Percentiles rank a stretch among this genome's conserved stretches.
Evolutionary conservation across 192 early-diverging fungal species (phyloP).

Genomic region (Gorgonomyces haynaldii): DNA sequence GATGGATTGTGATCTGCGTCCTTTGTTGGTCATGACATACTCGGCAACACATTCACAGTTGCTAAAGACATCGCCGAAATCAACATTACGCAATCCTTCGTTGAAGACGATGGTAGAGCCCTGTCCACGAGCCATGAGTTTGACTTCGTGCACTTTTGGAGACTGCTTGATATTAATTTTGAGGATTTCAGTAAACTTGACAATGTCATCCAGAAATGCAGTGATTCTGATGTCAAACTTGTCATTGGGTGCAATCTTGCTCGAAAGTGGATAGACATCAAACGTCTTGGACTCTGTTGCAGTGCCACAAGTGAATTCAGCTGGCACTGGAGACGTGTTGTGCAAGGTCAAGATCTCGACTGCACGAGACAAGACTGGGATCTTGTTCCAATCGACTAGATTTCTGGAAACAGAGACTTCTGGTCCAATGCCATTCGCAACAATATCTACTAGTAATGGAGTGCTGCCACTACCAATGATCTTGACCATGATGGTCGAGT

Average conservation of each 20-base stretch:
- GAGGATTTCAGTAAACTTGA: conserved; percentile 49
- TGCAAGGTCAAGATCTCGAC: conserved; percentile 15
- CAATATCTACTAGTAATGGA: conserved; percentile 30
- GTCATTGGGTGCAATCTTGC: conserved; percentile 24
- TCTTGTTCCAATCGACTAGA: conserved; percentile 47
- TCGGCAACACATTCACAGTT: conserved; percentile 35
- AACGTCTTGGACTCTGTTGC: conserved; percentile 35
- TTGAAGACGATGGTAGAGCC: conserved; percentile 47
- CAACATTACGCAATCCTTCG: conserved; percentile 23
- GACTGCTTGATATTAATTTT: conserved; percentile 29
- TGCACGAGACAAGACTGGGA: conserved; percentile 30
- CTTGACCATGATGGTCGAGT: conserved; percentile 36
- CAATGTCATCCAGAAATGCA: conserved; percentile 40
- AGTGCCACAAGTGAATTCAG: conserved; percentile 29
- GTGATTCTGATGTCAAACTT: conserved; percentile 21
- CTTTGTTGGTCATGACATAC: conserved; percentile 37
- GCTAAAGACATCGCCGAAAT: conserved; percentile 47
- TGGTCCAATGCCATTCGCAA: conserved; percentile 42
- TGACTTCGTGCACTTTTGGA: conserved; percentile 30
- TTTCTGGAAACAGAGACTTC: conserved; percentile 28
- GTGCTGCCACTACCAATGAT: conserved; percentile 30
- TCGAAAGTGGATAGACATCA: conserved; percentile 19
- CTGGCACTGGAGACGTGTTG: conserved; percentile 43
- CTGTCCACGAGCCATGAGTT: conserved; percentile 38
- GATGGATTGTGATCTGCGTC: conserved; percentile 39